Evolutionary conservation across 2,329 filamentous ascomycete species (phyloP), one percentile per base, ranked within the genome.

Genomic region (Rhynchosporium agropyri): DNA sequence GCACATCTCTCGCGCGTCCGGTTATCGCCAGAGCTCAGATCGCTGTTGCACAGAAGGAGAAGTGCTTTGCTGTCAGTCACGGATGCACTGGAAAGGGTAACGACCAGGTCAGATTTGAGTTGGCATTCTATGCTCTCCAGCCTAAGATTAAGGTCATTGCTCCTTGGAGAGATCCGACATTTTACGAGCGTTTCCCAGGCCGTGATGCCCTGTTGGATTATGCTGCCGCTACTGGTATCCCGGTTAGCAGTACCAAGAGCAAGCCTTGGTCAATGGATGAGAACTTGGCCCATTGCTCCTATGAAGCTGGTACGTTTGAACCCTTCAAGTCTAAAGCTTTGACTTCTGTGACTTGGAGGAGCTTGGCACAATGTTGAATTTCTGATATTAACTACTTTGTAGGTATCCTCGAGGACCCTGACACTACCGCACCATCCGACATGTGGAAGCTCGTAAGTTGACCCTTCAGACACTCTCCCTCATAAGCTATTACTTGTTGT

Each of bases 261-360:
- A 87, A 88, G 78, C 87, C 87, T 53, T 90, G 85, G 84, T 82
- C 78, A 64, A 84, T 83, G 81, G 85, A 88, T 70, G 86, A 88
- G 76, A 90, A 91, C 78, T 73, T 91, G 71, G 89, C 87, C 61
- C 90, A 94, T 78, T 91, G 87, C 81, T 83, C 79, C 65, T 96
- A 95, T 77, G 91, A 96, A 80, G 63, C 59, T 62, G 63, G 63
- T 61, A 59, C 4, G 57, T 51, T 42, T n/a, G 13, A 36, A 20
- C n/a, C 2, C 7, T 46, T n/a, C 12, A 5, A 3, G 42, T 12
- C 42, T 43, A 12, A n/a, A n/a, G 4, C 42, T 20, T 20, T 20
- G 20, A 20, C 20, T 20, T 20, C 20, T 20, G 20, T 20, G 20
- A 4, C 36, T 8, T 7, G 12, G 42, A 12, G 20, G 20, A 7